Base-by-base conservation (phyloP, 148 eudicot genomes). In the Chenopodium album region DNA sequence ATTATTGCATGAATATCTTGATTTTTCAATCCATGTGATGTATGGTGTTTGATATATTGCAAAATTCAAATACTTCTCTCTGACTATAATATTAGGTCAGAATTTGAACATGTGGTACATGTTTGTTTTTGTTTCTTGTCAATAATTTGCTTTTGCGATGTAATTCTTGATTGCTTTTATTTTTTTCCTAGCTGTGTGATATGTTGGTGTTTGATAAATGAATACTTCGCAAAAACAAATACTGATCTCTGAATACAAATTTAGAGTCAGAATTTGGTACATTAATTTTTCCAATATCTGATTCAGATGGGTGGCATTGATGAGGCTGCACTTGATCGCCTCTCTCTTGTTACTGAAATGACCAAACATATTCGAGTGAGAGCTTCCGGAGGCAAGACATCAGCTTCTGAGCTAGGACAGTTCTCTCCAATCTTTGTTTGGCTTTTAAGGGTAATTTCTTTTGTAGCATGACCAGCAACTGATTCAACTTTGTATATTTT, bases 281-380 rank as follows among this genome's bases (percentile, higher is more conserved):
- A 48, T 19, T 23, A 71, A 62, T 70, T 4, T 37, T 56, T 75
- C 66, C 6, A 7, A 59, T 63, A n/a, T 68, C 68, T 71, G 23
- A n/a, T 82, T 77, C 88, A 96, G 99, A 96, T 96, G 98, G 99
- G 98, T 80, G 98, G 97, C 44, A 96, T 96, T 84, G 99, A 96
- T 73, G 99, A 94, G 88, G 92, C 95, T 86, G 97, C 97, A 12
- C 92, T 96, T 37, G 99, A 96, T 82, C 99, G 95, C 67, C 97
- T 96, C 65, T 96, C 98, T 75, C 99, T 96, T 76, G 99, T 96
- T 52, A 92, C 99, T 77, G 97, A 96, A 91, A 92, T 96, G 98
- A 96, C 97, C 69, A 96, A 90, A 75, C 98, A 94, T 84, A 96
- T 96, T 73, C 97, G 97, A 79, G 97, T 96, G 28, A 90, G 97